phyloP scores from a whole-genome alignment of 2,329 filamentous ascomycete genomes.

The Aspergillus ibericus region DNA sequence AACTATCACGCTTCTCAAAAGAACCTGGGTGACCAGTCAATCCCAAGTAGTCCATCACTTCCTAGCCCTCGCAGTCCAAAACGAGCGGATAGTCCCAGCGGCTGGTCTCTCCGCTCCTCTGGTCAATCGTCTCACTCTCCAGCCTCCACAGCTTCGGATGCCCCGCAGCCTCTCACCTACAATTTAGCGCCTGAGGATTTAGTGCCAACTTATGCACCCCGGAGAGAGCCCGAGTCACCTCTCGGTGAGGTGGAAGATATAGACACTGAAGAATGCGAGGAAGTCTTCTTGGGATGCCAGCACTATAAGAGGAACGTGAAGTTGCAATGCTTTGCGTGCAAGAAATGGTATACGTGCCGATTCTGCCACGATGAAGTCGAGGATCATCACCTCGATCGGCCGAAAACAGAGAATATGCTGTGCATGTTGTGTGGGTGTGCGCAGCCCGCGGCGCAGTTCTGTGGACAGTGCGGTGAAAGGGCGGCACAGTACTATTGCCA shows the following conservation, averaged over 20 bases:
- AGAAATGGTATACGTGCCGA: constrained; percentile 90
- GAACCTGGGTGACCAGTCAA: constrained; percentile 23
- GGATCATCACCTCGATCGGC: constrained; percentile 74
- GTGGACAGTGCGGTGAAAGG: constrained; percentile 71
- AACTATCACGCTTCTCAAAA: constrained; percentile 57
- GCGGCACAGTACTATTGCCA: constrained; percentile 90
- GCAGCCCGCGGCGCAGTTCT: constrained; percentile 77
- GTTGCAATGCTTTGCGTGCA: constrained; percentile 85
- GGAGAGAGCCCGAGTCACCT: constrained; percentile 29
- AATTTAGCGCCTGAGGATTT: constrained; percentile 57
- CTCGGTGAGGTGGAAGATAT: constrained; percentile 39
- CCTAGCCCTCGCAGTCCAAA: constrained; percentile 27
- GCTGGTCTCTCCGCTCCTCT: constrained; percentile 29
- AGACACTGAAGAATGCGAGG: constrained; percentile 51
- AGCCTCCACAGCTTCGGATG: constrained; percentile 26
- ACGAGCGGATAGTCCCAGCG: constrained; percentile 30
- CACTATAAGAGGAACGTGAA: constrained; percentile 98
- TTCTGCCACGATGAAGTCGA: constrained; percentile 88
- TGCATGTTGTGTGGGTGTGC: constrained; percentile 93
- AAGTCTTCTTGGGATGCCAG: constrained; percentile 70
- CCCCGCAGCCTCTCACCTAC: constrained; percentile 35
- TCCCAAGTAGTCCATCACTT: constrained; percentile 24
- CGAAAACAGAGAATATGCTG: constrained; percentile 89
- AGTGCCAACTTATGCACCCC: constrained; percentile 65
- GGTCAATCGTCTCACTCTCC: constrained; percentile 30